Evolutionary conservation across 2,329 filamentous ascomycete genomes (phyloP).

Genomic region (Ceratocystis cacaofunesta): DNA sequence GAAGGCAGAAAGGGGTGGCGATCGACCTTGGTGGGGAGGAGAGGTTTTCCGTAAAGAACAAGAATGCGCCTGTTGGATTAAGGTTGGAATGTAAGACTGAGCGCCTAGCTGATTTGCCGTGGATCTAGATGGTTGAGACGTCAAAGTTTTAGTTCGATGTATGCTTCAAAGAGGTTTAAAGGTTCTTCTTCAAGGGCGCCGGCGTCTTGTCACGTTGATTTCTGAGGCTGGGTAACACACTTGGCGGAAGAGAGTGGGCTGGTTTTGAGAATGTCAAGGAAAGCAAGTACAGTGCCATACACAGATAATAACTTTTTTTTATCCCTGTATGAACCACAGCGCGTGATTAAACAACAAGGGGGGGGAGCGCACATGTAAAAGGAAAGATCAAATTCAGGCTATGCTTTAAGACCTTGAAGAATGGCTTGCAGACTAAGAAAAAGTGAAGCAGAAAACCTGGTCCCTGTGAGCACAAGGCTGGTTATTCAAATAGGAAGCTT

Average conservation of each 20-base stretch:
- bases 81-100: slow-evolving; percentile 1
- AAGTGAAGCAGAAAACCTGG: background rate
- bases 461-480: too few species aligned
- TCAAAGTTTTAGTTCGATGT: background rate
- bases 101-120: background rate
- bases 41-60: background rate
- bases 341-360: background rate
- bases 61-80: background rate
- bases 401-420: background rate
- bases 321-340: background rate
- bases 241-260: background rate
- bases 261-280: background rate
- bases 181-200: background rate
- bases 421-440: background rate
- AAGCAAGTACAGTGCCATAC: background rate
- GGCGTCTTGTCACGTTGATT: background rate
- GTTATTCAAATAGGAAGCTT: too few species aligned
- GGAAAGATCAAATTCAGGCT: background rate
- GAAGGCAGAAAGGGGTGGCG: background rate
- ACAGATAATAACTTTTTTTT: background rate
- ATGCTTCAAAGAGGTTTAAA: background rate
- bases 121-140: background rate
- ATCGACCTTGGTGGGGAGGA: background rate
- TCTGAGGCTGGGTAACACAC: background rate
- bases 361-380: background rate